Conservation (phyloP, 306 rosid species). For the Lathyrus oleraceus region DNA sequence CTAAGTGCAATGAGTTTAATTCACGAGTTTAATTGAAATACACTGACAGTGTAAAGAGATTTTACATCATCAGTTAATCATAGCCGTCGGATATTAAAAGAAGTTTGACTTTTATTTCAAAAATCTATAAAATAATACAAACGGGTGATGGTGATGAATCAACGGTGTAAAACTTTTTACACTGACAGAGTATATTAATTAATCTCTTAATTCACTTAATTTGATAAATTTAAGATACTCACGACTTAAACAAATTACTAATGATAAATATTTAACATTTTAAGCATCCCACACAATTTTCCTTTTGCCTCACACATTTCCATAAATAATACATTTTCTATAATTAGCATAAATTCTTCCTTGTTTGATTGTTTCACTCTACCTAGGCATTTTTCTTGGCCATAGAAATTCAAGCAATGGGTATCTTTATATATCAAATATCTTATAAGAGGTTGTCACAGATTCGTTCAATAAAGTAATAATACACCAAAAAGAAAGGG, state of each 20-base stretch:
- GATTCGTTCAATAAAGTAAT: neutral
- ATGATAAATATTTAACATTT: neutral
- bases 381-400: neutral
- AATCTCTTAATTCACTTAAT: too few species aligned
- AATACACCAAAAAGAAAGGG: neutral
- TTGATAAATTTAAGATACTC: slow-evolving; percentile 3
- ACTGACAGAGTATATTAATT: too few species aligned
- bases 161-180: too few species aligned
- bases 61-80: too few species aligned
- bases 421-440: neutral
- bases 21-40: too few species aligned
- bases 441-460: neutral
- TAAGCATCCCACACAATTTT: neutral
- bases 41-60: too few species aligned
- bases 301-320: neutral
- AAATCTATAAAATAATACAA: too few species aligned
- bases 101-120: too few species aligned
- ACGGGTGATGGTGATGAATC: too few species aligned
- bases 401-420: neutral
- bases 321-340: neutral
- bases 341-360: neutral
- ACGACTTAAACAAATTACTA: neutral
- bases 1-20: too few species aligned
- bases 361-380: neutral
- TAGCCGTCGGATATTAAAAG: too few species aligned